Percentiles rank a stretch among this genome's conserved stretches.
phyloP scores from a whole-genome alignment of 2,329 filamentous ascomycete species.

The Colletotrichum melonis region DNA sequence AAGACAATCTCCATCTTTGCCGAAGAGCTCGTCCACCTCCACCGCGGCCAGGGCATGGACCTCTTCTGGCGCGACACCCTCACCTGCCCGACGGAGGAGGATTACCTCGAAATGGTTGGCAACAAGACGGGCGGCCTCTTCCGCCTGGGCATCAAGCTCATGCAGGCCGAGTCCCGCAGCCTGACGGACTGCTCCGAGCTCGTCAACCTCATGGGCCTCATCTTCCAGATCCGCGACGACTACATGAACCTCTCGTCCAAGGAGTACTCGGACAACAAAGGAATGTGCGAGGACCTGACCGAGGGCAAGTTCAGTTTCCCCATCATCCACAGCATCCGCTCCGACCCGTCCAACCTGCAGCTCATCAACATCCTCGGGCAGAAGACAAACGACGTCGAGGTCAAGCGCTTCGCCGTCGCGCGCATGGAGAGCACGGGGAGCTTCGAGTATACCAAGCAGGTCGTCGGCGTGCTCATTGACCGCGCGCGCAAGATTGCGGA shows the following conservation, averaged over 20 bases:
- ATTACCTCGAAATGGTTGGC: slow-evolving; percentile 94
- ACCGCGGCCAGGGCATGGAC: slow-evolving; percentile 91
- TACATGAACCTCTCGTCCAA: slow-evolving; percentile 85
- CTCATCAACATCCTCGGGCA: slow-evolving; percentile 94
- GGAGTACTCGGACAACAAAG: slow-evolving; percentile 90
- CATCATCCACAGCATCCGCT: slow-evolving; percentile 91
- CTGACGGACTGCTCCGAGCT: slow-evolving; percentile 81
- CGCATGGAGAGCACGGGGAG: slow-evolving; percentile 94
- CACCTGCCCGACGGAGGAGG: slow-evolving; percentile 85
- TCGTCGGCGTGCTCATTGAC: slow-evolving; percentile 71
- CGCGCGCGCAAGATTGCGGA: slow-evolving; percentile 73
- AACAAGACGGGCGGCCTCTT: slow-evolving; percentile 94
- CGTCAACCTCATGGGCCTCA: slow-evolving; percentile 84
- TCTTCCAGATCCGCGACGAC: slow-evolving; percentile 94
- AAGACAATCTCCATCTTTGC: slow-evolving; percentile 77
- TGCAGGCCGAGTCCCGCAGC: slow-evolving; percentile 77
- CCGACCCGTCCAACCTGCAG: slow-evolving; percentile 78
- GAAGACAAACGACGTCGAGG: slow-evolving; percentile 85
- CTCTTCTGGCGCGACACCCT: slow-evolving; percentile 89
- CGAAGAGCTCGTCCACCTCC: slow-evolving; percentile 86
- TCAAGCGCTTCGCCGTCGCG: slow-evolving; percentile 89
- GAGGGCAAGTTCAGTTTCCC: slow-evolving; percentile 98
- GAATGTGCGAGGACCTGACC: slow-evolving; percentile 92
- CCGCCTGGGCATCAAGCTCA: slow-evolving; percentile 84
- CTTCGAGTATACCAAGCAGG: slow-evolving; percentile 84